These are phyloP conservation scores for Colletotrichum lini DNA, from an alignment of 2,329 filamentous ascomycete species.

Conservation along the genomic window DNA sequence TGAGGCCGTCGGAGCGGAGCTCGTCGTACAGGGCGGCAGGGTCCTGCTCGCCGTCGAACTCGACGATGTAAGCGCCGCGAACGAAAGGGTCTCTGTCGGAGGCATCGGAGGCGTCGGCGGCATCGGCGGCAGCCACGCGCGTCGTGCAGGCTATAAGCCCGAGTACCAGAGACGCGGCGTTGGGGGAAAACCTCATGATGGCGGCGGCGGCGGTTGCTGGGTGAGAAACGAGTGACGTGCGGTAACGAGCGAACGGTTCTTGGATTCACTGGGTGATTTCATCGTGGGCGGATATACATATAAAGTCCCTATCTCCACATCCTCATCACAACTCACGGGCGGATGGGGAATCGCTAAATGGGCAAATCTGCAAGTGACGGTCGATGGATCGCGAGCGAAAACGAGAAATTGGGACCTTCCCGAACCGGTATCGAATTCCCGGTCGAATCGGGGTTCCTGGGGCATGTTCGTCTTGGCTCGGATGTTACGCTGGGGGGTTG, in stretches of 20 bases:
- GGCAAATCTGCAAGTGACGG: conserved; percentile 6
- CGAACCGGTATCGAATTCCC: conserved; percentile 23
- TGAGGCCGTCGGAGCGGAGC: conserved; percentile 41
- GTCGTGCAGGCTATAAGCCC: conserved; percentile 24
- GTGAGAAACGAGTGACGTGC: conserved; percentile 23
- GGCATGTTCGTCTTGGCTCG: conserved; percentile 17
- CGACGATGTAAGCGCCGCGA: conserved; percentile 47
- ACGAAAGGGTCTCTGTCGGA: conserved; percentile 36
- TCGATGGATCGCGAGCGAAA: conserved; percentile 11
- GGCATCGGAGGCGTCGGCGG: neutral
- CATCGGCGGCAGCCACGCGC: conserved; percentile 4
- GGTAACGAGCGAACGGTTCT: neutral
- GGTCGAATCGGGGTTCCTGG: neutral
- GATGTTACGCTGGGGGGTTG: neutral
- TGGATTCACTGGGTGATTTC: neutral
- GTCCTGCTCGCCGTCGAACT: conserved; percentile 43
- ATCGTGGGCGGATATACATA: conserved; percentile 29
- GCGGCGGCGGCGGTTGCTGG: conserved; percentile 21
- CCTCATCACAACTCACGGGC: too few relatives aligned
- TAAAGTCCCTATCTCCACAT: neutral
- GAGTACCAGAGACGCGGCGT: conserved; percentile 14
- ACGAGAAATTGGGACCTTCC: conserved; percentile 40
- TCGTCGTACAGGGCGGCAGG: conserved; percentile 42
- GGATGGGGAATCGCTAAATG: neutral
- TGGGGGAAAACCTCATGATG: conserved; percentile 32